These are phyloP conservation scores for Barnettozyma wickerhamii DNA, from an alignment of 805 yeast species.

Conservation along the genomic window DNA sequence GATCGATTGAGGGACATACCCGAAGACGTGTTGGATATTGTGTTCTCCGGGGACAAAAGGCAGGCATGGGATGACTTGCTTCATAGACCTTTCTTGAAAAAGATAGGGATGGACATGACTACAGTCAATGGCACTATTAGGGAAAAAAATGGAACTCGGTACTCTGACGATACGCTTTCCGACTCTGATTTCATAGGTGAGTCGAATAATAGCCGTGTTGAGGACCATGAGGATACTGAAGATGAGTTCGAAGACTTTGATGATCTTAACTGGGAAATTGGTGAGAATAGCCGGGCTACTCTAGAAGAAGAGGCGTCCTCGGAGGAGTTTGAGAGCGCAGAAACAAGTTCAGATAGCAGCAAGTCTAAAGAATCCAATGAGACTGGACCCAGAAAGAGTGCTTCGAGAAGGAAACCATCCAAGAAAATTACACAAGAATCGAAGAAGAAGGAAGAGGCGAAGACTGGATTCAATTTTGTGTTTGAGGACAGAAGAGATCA, in stretches of 20 bases:
- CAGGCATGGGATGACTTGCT: constrained; percentile 4
- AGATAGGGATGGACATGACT: constrained; percentile 7
- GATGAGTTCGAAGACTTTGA: neutral
- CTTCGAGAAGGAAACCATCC: neutral
- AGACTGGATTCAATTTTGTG: neutral
- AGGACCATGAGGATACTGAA: neutral
- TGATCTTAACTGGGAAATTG: neutral
- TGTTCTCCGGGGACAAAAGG: constrained; percentile 5
- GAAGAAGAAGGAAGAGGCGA: neutral
- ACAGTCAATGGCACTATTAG: neutral
- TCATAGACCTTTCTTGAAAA: constrained; percentile 5
- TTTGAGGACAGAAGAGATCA: neutral
- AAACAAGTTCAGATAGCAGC: no score
- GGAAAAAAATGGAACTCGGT: no score
- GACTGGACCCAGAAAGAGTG: neutral
- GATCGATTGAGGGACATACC: constrained; percentile 8
- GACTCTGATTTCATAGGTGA: no score
- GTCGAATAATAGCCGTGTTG: no score
- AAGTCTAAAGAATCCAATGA: neutral
- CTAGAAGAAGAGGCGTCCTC: no score
- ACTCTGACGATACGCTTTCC: no score
- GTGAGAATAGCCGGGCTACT: neutral
- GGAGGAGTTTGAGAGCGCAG: no score
- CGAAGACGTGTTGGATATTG: constrained; percentile 7
- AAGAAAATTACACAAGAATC: neutral